A percentile compares a stretch with the other conserved stretches of the same genome.
These are phyloP conservation scores for Pugionium dolabratum DNA, from an alignment of 345 rosid genomes.

Conservation along the genomic window DNA sequence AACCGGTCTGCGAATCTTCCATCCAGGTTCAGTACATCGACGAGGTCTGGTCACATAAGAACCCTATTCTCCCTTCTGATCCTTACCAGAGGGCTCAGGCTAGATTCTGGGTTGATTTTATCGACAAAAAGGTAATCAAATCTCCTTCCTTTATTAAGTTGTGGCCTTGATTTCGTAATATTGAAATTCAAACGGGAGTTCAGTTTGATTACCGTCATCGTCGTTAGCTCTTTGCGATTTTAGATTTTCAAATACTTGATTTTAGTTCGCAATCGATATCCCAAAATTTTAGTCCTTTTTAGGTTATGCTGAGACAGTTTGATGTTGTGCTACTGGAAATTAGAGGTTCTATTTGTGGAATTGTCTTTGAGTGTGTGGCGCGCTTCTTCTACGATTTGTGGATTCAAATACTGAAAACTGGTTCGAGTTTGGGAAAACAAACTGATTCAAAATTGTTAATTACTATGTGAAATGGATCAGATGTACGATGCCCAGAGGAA, in stretches of 20 bases:
- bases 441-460: too few relatives aligned
- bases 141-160: background rate
- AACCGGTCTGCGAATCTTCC: slow-evolving; percentile 29
- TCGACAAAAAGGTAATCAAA: slow-evolving; percentile 34
- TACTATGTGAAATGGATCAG: slow-evolving; percentile 3
- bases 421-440: background rate
- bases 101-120: slow-evolving; percentile 34
- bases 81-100: slow-evolving; percentile 36
- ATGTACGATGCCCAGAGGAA: slow-evolving; percentile 29
- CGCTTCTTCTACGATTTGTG: too few relatives aligned
- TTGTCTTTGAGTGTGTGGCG: too few relatives aligned
- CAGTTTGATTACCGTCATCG: too few relatives aligned
- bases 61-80: slow-evolving; percentile 39
- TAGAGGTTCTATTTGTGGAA: too few relatives aligned
- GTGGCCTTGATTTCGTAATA: background rate
- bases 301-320: too few relatives aligned
- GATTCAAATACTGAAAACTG: background rate
- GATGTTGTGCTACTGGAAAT: too few relatives aligned
- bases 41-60: slow-evolving; percentile 38
- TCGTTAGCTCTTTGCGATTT: too few relatives aligned
- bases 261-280: too few relatives aligned
- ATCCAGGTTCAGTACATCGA: slow-evolving; percentile 29
- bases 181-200: background rate
- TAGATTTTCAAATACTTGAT: too few relatives aligned
- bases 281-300: too few relatives aligned